Evolutionary conservation across 306 rosid genomes (phyloP).

Genomic region (Medicago arabica): DNA sequence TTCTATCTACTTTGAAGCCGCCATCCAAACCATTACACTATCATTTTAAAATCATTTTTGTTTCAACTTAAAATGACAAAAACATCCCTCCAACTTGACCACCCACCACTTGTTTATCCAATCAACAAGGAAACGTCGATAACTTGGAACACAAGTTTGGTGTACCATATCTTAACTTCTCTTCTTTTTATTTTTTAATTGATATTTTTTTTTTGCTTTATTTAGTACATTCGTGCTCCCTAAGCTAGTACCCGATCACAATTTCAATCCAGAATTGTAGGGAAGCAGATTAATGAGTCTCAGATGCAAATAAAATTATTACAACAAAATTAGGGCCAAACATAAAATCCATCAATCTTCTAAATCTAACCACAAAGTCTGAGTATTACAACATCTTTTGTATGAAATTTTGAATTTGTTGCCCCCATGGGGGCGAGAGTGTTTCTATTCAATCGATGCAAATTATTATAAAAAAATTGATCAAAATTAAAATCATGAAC

Average conservation of each 20-base stretch:
- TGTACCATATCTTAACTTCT: background rate
- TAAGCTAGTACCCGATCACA: background rate
- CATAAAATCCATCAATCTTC: background rate
- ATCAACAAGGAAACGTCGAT: background rate
- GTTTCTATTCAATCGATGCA: too few relatives aligned
- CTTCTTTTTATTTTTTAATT: background rate
- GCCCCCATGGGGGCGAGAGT: too few relatives aligned
- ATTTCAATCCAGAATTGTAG: too few relatives aligned
- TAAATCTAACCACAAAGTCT: background rate
- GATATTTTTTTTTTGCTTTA: too few relatives aligned
- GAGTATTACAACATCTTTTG: background rate
- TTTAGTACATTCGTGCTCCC: conserved; percentile 1
- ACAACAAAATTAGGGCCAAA: background rate
- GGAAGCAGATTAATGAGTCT: too few relatives aligned
- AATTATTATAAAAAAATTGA: too few relatives aligned
- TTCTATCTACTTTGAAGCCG: background rate
- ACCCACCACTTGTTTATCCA: conserved; percentile 26
- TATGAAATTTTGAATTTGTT: background rate
- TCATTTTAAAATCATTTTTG: background rate
- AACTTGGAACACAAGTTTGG: background rate
- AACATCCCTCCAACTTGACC: conserved; percentile 15
- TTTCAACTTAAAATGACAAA: conserved; percentile 26
- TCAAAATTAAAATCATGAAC: too few relatives aligned
- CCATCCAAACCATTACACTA: conserved; percentile 16
- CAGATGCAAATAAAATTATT: background rate